Base-by-base conservation (phyloP, 306 rosid species). In the Cucurbita argyrosperma region DNA sequence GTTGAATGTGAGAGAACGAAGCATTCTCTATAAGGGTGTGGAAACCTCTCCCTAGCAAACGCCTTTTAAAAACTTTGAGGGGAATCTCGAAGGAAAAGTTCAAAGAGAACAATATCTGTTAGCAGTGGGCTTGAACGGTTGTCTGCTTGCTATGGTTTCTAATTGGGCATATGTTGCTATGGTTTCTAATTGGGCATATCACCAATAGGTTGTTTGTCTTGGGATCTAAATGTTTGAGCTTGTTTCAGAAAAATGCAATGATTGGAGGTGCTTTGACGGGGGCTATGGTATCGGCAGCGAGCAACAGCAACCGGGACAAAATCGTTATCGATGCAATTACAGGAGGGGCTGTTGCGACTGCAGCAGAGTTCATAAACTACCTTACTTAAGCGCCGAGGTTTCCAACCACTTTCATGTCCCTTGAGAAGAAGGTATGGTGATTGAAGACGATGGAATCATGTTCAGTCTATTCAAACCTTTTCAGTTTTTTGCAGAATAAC, bases 331-430 rank as follows among this genome's bases (percentile, higher is more conserved):
- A 90, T 76, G 94, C 97, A 79, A 87, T 93, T 60, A 85, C 98
- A 0, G 97, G 98, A 43, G 94, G 92, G 39, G 98, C 97, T 47
- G 72, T 93, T 85, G 97, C 98, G 9, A 90, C 98, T 46, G 96
- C 98, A 54, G 94, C 87, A 53, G 94, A 86, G 45, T 86, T 90
- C 85, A 76, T 93, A 70, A 89, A 89, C 84, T 86, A 90, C 82
- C 89, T 93, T 51, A 87, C 89, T 81, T 87, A 86, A 89, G 35
- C n/a, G 76, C 54, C 16, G 50, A 18, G 8, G 46, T 15, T 26
- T 26, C 39, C 11, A 4, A 7, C 14, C 12, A 54, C 39, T 35
- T 55, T 35, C 39, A 14, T 56, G 21, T 4, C 19, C 9, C 46
- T 50, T 8, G 42, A 21, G 51, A n/a, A 16, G 13, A 42, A 64